These are phyloP conservation scores for Globisporangium takayamanum DNA, from an alignment of 352 stramenopile species.

Conservation along the genomic window DNA sequence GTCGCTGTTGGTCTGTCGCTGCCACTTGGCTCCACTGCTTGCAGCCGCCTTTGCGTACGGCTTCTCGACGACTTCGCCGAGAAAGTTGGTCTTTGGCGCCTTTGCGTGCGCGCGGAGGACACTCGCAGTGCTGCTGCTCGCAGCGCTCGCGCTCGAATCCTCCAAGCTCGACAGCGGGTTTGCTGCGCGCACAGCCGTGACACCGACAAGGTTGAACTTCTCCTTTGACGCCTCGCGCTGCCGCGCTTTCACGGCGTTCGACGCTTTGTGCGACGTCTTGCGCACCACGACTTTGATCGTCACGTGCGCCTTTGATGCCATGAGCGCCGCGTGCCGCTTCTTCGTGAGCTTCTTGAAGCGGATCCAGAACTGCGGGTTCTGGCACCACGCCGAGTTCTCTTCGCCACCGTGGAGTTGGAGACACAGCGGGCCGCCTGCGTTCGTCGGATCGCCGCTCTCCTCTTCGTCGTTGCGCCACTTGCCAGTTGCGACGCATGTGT, in stretches of 20 bases:
- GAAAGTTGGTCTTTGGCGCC: constrained; percentile 59
- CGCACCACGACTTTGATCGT: constrained; percentile 69
- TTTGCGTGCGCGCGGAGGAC: constrained; percentile 39
- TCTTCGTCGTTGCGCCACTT: constrained; percentile 53
- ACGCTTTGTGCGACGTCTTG: constrained; percentile 56
- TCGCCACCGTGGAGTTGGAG: constrained; percentile 30
- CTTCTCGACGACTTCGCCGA: constrained; percentile 55
- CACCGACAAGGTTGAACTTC: constrained; percentile 48
- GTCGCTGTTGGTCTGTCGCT: constrained; percentile 16
- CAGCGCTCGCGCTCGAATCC: not conserved
- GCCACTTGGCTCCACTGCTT: constrained; percentile 1
- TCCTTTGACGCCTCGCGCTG: constrained; percentile 57
- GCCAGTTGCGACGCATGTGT: constrained; percentile 56
- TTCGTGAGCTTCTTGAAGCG: constrained; percentile 25
- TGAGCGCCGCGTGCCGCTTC: constrained; percentile 20
- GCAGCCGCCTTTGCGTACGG: constrained; percentile 23
- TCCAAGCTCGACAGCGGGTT: not conserved
- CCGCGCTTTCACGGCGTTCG: constrained; percentile 31
- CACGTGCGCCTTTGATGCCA: constrained; percentile 33
- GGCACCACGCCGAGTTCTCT: constrained; percentile 67
- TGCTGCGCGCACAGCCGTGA: constrained; percentile 42
- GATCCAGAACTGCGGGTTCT: constrained; percentile 89
- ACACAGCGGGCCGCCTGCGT: constrained; percentile 72
- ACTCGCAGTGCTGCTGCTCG: constrained; percentile 18
- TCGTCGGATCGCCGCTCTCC: constrained; percentile 42